Evolutionary conservation across 2,329 filamentous ascomycete species (phyloP), one percentile per base, ranked within the genome.

Genomic region (Aspergillus costaricaensis): DNA sequence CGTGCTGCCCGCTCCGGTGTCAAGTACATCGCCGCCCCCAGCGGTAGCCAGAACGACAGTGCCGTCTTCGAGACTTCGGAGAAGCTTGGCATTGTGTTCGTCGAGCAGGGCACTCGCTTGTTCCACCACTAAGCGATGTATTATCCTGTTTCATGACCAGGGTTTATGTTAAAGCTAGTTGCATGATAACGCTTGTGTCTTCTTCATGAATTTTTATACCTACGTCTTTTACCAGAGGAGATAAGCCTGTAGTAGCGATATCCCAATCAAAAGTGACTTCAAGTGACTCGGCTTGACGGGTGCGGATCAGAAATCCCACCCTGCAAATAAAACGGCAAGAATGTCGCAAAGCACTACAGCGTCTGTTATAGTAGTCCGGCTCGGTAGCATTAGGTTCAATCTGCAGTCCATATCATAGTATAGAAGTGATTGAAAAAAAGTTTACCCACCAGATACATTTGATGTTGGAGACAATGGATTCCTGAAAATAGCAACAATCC

Each of bases 11-110:
- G 92, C 71, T 96, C 92, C 21, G 95, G 95, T 53, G 92, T 87
- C 74, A 98, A 96, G 83, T 99, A 96, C 82, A 91, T 98, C 72
- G 94, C 95, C 57, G 94, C 94, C 41, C 95, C 95, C 9, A 90
- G 87, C 54, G 95, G 95, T 60, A 96, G 78, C 68, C 79, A 81
- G 70, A 81, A 81, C 61, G 79, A 81, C 60, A 70, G 71, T 9
- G 73, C 79, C 21, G 79, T 81, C 54, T 80, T 96, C 70, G 89
- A 92, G 75, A 96, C 93, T 10, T 92, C 93, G 5, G 92, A 96
- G 82, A 92, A 94, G 82, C 83, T 96, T 65, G 91, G 89, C 58
- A 96, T 98, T 71, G 92, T 90, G 48, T 97, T 98, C 79, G 90
- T 98, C 39, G 92, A 99, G 84, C 95, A 99, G 84, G 92, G 90